These are phyloP conservation scores for Candida piceae DNA, from an alignment of 805 yeast genomes.

Conservation along the genomic window DNA sequence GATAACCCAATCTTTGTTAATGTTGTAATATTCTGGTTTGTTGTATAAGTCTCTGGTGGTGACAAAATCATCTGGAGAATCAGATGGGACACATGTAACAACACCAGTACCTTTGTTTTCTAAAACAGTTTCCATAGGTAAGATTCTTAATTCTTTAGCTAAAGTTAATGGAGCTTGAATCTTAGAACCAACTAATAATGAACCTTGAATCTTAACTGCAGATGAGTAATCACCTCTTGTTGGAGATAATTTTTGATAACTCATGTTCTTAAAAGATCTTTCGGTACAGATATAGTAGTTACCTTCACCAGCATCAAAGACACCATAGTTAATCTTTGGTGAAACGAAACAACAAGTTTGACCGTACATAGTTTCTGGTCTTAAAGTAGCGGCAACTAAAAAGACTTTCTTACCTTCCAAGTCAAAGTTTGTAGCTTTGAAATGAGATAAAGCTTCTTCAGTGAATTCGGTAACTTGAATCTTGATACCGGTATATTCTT, in stretches of 20 bases:
- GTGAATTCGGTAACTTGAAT: conserved; percentile 64
- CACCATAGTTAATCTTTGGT: conserved; percentile 88
- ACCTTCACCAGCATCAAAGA: conserved; percentile 76
- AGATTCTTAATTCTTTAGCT: conserved; percentile 64
- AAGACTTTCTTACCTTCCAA: conserved; percentile 56
- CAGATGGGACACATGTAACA: conserved; percentile 98
- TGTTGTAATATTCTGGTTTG: conserved; percentile 87
- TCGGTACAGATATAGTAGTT: conserved; percentile 82
- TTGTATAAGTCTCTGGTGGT: conserved; percentile 78
- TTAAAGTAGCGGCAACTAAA: conserved; percentile 92
- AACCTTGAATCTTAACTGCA: conserved; percentile 58
- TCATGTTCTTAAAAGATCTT: conserved; percentile 97
- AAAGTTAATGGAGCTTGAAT: conserved; percentile 80
- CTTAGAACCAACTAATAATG: conserved; percentile 75
- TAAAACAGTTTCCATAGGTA: conserved; percentile 97
- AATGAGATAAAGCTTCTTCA: conserved; percentile 47
- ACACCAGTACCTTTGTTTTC: conserved; percentile 98
- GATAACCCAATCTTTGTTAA: conserved; percentile 81
- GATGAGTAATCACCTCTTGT: conserved; percentile 73
- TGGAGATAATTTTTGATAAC: conserved; percentile 90
- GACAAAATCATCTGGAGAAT: conserved; percentile 95
- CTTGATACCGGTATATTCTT: conserved; percentile 92
- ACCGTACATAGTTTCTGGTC: conserved; percentile 99
- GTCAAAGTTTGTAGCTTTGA: conserved; percentile 45
- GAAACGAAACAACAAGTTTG: conserved; percentile 98